Percentiles rank a stretch among this genome's conserved stretches.
phyloP scores from a whole-genome alignment of 768 basidiomycete genomes.

The Suillus discolor region DNA sequence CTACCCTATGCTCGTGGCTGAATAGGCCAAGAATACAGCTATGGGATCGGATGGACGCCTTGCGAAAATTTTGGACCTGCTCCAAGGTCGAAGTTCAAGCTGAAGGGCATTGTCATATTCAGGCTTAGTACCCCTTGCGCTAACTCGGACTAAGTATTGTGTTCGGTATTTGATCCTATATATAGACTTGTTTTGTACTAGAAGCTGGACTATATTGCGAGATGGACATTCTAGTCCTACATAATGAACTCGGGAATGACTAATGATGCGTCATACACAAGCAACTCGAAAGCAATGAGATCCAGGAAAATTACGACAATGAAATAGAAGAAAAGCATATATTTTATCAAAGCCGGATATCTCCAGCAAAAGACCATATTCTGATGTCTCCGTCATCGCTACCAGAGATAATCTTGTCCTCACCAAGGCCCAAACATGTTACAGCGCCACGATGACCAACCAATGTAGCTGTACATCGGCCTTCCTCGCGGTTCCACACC shows the following conservation, averaged over 20 bases:
- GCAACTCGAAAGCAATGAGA: not conserved
- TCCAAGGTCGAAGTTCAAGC: too few species aligned
- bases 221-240: not conserved
- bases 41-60: constrained; percentile 55
- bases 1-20: constrained; percentile 47
- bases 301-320: not conserved
- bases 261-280: not conserved
- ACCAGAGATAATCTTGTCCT: constrained; percentile 96
- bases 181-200: not conserved
- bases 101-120: too few species aligned
- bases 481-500: constrained; percentile 95
- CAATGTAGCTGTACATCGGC: constrained; percentile 83
- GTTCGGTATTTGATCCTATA: constrained; percentile 48
- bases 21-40: not conserved
- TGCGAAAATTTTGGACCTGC: constrained; percentile 43
- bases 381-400: constrained; percentile 90
- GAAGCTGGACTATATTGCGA: not conserved
- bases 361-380: constrained; percentile 73
- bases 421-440: constrained; percentile 84
- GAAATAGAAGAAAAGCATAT: not conserved
- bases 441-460: constrained; percentile 95
- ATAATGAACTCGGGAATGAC: not conserved
- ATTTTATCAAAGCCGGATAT: not conserved
- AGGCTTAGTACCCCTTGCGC: too few species aligned
- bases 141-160: constrained; percentile 60